Evolutionary conservation across 768 basidiomycete genomes (phyloP).

Genomic region (Nidularia pulvinata): DNA sequence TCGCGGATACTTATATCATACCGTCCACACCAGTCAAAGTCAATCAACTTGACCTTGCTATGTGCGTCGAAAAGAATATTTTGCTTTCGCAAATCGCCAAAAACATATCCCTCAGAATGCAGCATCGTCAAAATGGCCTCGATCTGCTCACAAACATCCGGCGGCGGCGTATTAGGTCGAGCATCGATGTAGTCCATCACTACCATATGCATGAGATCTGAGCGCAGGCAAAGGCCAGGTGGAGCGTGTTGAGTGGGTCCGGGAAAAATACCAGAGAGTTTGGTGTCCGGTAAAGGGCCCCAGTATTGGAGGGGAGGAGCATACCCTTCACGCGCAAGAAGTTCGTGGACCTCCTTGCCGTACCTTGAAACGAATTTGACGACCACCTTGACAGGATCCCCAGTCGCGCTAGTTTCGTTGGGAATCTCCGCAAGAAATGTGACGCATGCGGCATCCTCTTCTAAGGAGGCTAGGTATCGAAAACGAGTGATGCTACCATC

Average conservation of each 20-base stretch:
- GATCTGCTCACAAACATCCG: constrained; percentile 16
- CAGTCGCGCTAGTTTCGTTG: not conserved
- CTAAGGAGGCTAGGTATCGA: constrained; percentile 6
- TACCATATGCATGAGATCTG: constrained; percentile 24
- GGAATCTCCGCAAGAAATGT: constrained; percentile 4
- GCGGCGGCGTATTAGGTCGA: not conserved
- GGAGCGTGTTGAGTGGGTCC: not conserved
- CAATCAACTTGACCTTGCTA: constrained; percentile 10
- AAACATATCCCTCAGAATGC: constrained; percentile 28
- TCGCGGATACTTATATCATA: constrained; percentile 25
- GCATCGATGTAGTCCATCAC: constrained; percentile 33
- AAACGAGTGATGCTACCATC: constrained; percentile 3
- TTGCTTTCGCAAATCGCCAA: constrained; percentile 29
- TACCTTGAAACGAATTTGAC: constrained; percentile 37
- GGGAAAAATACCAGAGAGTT: not conserved
- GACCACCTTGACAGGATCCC: constrained; percentile 11
- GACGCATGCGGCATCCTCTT: constrained; percentile 8
- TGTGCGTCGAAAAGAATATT: constrained; percentile 25
- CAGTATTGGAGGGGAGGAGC: constrained; percentile 28
- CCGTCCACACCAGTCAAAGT: constrained; percentile 24
- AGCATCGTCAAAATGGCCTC: constrained; percentile 11
- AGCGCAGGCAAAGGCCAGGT: constrained; percentile 7
- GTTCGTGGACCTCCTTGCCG: constrained; percentile 22
- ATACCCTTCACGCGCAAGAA: constrained; percentile 19
- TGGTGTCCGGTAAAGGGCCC: constrained; percentile 10